Evolutionary conservation across 306 rosid genomes (phyloP), one percentile per base, ranked within the genome.

Genomic region (Comarum palustre): DNA sequence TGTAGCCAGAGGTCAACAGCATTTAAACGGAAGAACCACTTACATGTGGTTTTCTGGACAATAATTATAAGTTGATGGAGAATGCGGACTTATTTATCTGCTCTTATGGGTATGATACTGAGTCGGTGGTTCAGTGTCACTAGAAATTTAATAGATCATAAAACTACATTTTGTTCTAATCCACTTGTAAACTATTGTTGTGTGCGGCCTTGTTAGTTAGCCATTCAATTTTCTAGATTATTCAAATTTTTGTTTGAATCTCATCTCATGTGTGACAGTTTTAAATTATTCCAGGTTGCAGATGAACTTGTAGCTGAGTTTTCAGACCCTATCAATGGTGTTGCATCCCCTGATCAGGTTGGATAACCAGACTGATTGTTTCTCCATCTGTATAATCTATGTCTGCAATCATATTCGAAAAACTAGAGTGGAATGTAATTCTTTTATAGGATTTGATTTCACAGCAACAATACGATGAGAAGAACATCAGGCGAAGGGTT

Each of bases 261-360:
- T 64, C 69, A 27, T 77, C 19, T 36, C 41, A 63, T 34, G 71
- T 77, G 80, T 79, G 52, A 77, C 75, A 76, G 47, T 72, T 72
- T 8, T 20, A 63, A 62, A 74, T 48, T 70, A 48, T 72, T 78
- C 78, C 84, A 94, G 98, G 98, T 94, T 60, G 98, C 98, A 11
- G 98, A 94, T 85, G 98, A 94, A 81, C 97, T 94, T 66, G 98
- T 93, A n/a, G 92, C 98, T 2, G 98, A 93, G 79, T 93, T 91
- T 70, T 71, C 92, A 59, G 92, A 88, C 71, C 98, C 98, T 72
- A 60, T 82, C 76, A 86, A 80, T 64, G 77, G 92, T 75, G 82
- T 75, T 68, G 82, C 88, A 36, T 22, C 96, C 42, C 92, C 98
- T 41, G 98, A 93, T 84, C 98, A 94, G 98, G 98, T 94, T 88